phyloP scores from a whole-genome alignment of 2,329 filamentous ascomycete genomes.

The Aureobasidium melanogenum region DNA sequence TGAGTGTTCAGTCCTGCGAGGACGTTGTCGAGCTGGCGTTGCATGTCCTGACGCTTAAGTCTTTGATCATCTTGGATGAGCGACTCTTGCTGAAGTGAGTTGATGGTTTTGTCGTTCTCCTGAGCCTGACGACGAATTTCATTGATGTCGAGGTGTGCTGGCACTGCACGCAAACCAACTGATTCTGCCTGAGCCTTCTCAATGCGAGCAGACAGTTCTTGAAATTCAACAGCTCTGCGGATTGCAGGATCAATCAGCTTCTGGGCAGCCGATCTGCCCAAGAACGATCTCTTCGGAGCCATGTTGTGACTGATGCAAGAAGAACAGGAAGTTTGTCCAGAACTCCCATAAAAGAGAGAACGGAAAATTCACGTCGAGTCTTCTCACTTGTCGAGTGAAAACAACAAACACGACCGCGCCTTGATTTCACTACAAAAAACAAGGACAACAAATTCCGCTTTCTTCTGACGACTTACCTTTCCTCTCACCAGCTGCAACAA shows the following conservation, averaged over 20 bases:
- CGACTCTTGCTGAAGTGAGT: not conserved
- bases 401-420: no score
- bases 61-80: not conserved
- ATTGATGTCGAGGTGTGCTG: not conserved
- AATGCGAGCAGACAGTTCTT: not conserved
- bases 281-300: not conserved
- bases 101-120: not conserved
- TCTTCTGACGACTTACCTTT: no score
- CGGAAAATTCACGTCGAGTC: no score
- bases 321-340: no score
- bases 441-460: no score
- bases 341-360: no score
- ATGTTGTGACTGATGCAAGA: not conserved
- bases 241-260: not conserved
- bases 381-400: no score
- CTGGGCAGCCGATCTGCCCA: not conserved
- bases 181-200: not conserved
- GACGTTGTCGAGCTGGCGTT: not conserved
- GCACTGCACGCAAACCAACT: not conserved
- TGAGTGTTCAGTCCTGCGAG: not conserved
- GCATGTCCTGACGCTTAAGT: not conserved
- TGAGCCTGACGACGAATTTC: not conserved
- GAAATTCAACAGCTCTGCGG: not conserved
- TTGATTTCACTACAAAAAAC: no score
- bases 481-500: no score